These are phyloP conservation scores for Malus orientalis DNA, from an alignment of 306 rosid species.

Conservation along the genomic window DNA sequence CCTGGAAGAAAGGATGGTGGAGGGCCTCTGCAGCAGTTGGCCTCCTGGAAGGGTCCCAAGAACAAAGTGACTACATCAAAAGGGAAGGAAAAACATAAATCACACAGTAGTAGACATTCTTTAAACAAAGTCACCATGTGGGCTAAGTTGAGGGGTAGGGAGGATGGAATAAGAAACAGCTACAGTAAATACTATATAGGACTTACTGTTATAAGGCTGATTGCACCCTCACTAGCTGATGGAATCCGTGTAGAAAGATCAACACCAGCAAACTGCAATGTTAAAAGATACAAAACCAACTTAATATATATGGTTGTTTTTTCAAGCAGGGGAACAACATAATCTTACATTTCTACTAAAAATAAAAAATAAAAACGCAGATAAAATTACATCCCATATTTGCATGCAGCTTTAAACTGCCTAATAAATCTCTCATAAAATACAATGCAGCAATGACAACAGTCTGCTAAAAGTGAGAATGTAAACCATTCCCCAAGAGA, in stretches of 20 bases:
- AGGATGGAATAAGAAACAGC: not conserved
- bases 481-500: not conserved
- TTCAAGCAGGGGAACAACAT: not conserved
- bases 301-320: not conserved
- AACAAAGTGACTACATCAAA: conserved; percentile 67
- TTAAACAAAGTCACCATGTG: not conserved
- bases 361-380: not conserved
- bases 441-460: not conserved
- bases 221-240: conserved; percentile 65
- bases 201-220: conserved; percentile 74
- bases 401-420: not conserved
- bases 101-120: not conserved
- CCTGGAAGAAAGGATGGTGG: conserved; percentile 98
- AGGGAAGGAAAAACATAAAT: not conserved
- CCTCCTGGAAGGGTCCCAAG: conserved; percentile 96
- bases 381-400: not conserved
- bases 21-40: conserved; percentile 90
- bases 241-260: conserved; percentile 67
- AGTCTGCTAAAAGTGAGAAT: not conserved
- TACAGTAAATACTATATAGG: not conserved
- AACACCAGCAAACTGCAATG: conserved; percentile 59
- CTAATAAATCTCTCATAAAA: not conserved
- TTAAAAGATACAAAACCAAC: not conserved
- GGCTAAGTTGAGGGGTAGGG: not conserved
- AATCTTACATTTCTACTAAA: not conserved